A percentile compares a stretch with the other conserved stretches of the same genome.
Evolutionary conservation across 192 early-diverging fungal species (phyloP).

Genomic region (Backusella mclennaniae): DNA sequence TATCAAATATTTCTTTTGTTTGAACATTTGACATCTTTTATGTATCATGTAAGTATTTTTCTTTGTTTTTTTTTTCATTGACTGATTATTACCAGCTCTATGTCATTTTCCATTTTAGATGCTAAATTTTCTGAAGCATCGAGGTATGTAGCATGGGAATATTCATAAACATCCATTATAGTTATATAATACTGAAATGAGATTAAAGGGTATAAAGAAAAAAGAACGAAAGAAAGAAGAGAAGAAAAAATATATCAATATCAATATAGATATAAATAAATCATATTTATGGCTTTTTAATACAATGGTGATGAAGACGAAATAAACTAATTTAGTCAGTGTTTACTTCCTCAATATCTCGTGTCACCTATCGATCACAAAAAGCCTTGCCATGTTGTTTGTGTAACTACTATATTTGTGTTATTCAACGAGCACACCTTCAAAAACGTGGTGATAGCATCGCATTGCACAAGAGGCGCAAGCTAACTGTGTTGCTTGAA

Average conservation of each 20-base stretch:
- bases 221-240: neutral
- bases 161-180: slow-evolving; percentile 1
- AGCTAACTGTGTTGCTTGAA: neutral
- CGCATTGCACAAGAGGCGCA: neutral
- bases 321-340: neutral
- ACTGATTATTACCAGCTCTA: neutral
- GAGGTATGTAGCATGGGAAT: neutral
- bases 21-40: neutral
- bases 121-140: neutral
- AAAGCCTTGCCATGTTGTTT: slow-evolving; percentile 6
- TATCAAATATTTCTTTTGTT: neutral
- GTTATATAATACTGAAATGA: neutral
- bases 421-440: neutral
- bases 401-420: neutral
- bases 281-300: neutral
- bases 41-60: neutral
- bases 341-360: neutral
- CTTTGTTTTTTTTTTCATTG: neutral
- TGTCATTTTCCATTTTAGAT: neutral
- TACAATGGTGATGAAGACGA: neutral
- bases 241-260: neutral
- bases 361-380: neutral
- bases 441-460: slow-evolving; percentile 1
- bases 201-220: neutral
- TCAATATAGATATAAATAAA: neutral